These are phyloP conservation scores for Elaeagnus macrophylla DNA, from an alignment of 306 rosid genomes.

Conservation along the genomic window DNA sequence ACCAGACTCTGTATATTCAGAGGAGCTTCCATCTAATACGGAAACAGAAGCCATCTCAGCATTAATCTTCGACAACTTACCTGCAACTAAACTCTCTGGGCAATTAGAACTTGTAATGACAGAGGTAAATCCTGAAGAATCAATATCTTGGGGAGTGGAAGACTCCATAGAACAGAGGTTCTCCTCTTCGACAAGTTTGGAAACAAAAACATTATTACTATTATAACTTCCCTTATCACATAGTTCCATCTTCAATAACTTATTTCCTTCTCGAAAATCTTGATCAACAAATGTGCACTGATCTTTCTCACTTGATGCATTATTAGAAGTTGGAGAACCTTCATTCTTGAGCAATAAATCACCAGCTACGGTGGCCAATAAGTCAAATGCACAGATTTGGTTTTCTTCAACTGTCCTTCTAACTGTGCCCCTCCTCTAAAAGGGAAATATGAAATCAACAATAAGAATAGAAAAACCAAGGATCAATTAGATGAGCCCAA, in stretches of 20 bases:
- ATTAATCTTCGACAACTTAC: slow-evolving; percentile 31
- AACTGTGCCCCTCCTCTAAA: slow-evolving; percentile 42
- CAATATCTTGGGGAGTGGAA: slow-evolving; percentile 31
- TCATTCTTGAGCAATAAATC: slow-evolving; percentile 51
- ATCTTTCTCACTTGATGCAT: slow-evolving; percentile 36
- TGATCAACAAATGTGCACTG: slow-evolving; percentile 16
- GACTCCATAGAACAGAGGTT: slow-evolving; percentile 31
- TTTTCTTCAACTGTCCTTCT: slow-evolving; percentile 41
- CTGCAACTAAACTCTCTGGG: slow-evolving; percentile 35
- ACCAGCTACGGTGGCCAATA: slow-evolving; percentile 82
- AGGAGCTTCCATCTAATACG: slow-evolving; percentile 33
- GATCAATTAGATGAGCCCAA: too few species aligned
- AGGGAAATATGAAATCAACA: background rate
- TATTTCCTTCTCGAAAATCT: slow-evolving; percentile 27
- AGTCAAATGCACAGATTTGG: slow-evolving; percentile 70
- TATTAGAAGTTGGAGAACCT: slow-evolving; percentile 32
- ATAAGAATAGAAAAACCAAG: too few species aligned
- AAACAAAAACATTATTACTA: too few species aligned
- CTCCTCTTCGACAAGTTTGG: slow-evolving; percentile 3
- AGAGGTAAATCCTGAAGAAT: slow-evolving; percentile 36
- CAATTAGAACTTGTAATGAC: slow-evolving; percentile 41
- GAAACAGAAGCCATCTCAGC: slow-evolving; percentile 27
- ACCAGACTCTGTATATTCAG: slow-evolving; percentile 35
- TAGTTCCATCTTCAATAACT: slow-evolving; percentile 36
- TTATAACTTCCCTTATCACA: slow-evolving; percentile 10